Evolutionary conservation across 805 yeast species (phyloP).

Genomic region (Sungouiella blattae): DNA sequence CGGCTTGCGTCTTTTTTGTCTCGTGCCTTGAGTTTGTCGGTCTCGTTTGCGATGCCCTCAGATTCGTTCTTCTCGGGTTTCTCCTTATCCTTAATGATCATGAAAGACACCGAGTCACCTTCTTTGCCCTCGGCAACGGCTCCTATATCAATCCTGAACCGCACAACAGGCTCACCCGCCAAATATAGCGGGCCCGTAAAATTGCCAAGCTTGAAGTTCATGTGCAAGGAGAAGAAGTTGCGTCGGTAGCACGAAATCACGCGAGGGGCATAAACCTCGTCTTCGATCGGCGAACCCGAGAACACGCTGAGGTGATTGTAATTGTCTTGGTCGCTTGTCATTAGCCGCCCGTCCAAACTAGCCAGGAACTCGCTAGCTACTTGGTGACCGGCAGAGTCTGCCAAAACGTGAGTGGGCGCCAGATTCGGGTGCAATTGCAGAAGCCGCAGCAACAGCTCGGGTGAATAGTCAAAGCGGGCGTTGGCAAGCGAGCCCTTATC

Average conservation of each 20-base stretch:
- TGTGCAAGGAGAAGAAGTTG: conserved; percentile 36
- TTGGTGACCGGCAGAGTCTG: neutral
- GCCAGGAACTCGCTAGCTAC: conserved; percentile 18
- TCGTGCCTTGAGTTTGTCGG: neutral
- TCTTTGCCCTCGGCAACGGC: conserved; percentile 34
- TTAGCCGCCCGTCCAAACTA: conserved; percentile 41
- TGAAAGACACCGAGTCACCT: conserved; percentile 8
- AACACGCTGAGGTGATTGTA: conserved; percentile 23
- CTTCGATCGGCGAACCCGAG: conserved; percentile 9
- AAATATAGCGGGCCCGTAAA: neutral
- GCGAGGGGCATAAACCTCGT: conserved; percentile 22
- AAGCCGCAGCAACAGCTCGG: conserved; percentile 8
- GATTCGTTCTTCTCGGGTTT: too few species aligned
- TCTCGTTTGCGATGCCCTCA: too few species aligned
- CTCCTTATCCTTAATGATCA: neutral
- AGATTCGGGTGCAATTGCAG: conserved; percentile 8
- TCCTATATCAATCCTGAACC: conserved; percentile 34
- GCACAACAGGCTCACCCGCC: conserved; percentile 8
- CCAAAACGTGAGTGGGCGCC: neutral
- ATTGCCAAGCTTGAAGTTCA: conserved; percentile 17
- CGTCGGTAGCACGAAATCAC: conserved; percentile 46
- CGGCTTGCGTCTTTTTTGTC: neutral
- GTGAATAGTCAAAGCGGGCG: conserved; percentile 13
- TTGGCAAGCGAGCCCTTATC: neutral
- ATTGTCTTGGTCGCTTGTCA: conserved; percentile 40